Conservation (phyloP, 2,329 filamentous ascomycete genomes). For the Penicillium aurantiogriseum region DNA sequence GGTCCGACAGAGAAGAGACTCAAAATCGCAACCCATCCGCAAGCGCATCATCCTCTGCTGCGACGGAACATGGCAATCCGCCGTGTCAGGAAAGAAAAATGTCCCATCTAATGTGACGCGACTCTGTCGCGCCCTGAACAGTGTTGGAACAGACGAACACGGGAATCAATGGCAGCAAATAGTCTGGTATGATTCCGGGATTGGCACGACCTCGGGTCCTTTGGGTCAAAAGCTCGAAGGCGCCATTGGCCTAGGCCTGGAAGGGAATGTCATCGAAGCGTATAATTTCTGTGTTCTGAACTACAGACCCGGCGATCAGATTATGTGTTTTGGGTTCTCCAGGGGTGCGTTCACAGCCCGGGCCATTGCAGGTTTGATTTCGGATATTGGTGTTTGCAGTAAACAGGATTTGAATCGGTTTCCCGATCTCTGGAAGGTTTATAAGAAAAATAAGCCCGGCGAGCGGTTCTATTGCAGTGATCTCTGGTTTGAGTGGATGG, state of each 20-base stretch:
- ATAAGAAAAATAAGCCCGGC: constrained; percentile 15
- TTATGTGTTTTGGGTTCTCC: constrained; percentile 25
- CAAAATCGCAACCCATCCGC: constrained; percentile 3
- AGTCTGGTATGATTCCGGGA: constrained; percentile 36
- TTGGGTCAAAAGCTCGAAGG: constrained; percentile 29
- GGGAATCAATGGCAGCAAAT: constrained; percentile 30
- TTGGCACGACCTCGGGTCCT: constrained; percentile 28
- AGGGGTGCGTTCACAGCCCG: constrained; percentile 22
- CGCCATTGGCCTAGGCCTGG: constrained; percentile 18
- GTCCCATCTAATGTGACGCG: constrained; percentile 35
- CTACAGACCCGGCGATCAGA: constrained; percentile 20
- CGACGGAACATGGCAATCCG: constrained; percentile 36
- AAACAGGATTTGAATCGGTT: constrained; percentile 19
- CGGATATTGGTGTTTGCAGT: constrained; percentile 21
- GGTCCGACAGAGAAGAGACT: constrained; percentile 5
- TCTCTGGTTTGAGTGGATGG: constrained; percentile 22
- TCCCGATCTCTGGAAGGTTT: constrained; percentile 21
- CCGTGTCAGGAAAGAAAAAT: constrained; percentile 31
- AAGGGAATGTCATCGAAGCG: constrained; percentile 22
- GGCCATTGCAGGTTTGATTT: constrained; percentile 22
- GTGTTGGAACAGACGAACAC: constrained; percentile 25
- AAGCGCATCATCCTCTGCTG: constrained; percentile 37
- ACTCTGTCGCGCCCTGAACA: constrained; percentile 31
- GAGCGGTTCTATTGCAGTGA: constrained; percentile 22
- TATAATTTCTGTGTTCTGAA: constrained; percentile 25